phyloP scores from a whole-genome alignment of 208 protist species.

The Leishmania lainsoni region DNA sequence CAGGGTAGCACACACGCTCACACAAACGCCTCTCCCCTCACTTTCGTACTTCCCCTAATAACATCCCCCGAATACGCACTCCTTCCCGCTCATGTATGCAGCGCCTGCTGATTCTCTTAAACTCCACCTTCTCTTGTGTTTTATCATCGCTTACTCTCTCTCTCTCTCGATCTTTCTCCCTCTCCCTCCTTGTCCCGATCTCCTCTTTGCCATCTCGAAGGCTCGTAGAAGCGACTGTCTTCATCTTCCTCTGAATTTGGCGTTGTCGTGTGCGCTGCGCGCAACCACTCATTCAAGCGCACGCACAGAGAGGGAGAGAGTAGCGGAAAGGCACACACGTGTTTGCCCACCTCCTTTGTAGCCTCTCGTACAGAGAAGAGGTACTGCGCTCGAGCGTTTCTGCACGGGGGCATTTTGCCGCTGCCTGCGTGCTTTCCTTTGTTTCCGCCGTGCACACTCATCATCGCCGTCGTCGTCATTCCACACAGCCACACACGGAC shows the following conservation, averaged over 20 bases:
- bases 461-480: neutral
- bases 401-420: neutral
- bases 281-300: neutral
- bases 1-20: neutral
- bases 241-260: neutral
- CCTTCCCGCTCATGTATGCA: neutral
- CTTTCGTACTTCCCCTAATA: neutral
- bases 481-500: neutral
- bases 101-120: too few relatives aligned
- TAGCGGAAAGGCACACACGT: neutral
- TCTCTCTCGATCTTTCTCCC: neutral
- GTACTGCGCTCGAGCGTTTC: neutral
- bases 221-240: too few relatives aligned
- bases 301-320: too few relatives aligned
- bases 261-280: neutral
- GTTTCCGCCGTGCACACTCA: neutral
- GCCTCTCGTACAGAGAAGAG: neutral
- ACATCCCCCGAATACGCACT: neutral
- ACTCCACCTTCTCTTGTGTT: neutral
- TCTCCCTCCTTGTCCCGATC: neutral
- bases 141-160: neutral
- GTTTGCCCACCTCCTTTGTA: neutral
- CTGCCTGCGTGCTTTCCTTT: neutral
- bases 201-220: neutral
- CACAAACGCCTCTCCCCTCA: neutral